Evolutionary conservation across 2,329 filamentous ascomycete genomes (phyloP).

Genomic region (Dactylellina sp.): DNA sequence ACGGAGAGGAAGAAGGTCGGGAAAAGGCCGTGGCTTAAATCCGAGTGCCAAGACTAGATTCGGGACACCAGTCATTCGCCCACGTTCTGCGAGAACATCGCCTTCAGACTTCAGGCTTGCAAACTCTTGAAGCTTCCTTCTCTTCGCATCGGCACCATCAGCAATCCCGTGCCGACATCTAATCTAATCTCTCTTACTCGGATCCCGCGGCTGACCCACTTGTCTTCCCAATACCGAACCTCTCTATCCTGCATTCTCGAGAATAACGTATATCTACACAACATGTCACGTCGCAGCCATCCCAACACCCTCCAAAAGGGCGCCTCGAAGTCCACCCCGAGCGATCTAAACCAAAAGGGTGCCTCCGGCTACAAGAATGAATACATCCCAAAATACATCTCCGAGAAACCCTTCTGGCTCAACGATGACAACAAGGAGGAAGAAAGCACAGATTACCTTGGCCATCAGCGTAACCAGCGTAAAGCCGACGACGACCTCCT

Average conservation of each 20-base stretch:
- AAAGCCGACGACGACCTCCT: constrained; percentile 69
- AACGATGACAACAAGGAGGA: constrained; percentile 79
- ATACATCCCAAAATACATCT: constrained; percentile 98
- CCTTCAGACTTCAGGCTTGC: not conserved
- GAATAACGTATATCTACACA: constrained; percentile 9
- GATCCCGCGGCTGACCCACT: not conserved
- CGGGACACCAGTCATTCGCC: constrained; percentile 18
- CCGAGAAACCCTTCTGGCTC: constrained; percentile 96
- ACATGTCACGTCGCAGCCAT: constrained; percentile 42
- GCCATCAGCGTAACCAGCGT: constrained; percentile 89
- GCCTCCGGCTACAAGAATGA: constrained; percentile 76
- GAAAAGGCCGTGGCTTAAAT: constrained; percentile 60
- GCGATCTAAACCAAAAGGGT: constrained; percentile 49
- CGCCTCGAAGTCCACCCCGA: constrained; percentile 19
- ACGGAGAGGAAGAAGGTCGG: constrained; percentile 58
- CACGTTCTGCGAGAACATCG: constrained; percentile 8
- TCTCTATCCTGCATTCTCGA: constrained; percentile 3
- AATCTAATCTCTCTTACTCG: constrained; percentile 25
- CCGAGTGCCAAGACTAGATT: constrained; percentile 50
- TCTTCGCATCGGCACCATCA: constrained; percentile 7
- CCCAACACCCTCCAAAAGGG: constrained; percentile 31
- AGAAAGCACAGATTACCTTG: constrained; percentile 78
- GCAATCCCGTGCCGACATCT: constrained; percentile 23
- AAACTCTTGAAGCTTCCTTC: constrained; percentile 41
- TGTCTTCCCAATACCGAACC: not conserved